These are phyloP conservation scores for Trichophyton mentagrophytes DNA, from an alignment of 2,329 filamentous ascomycete genomes.

Conservation along the genomic window DNA sequence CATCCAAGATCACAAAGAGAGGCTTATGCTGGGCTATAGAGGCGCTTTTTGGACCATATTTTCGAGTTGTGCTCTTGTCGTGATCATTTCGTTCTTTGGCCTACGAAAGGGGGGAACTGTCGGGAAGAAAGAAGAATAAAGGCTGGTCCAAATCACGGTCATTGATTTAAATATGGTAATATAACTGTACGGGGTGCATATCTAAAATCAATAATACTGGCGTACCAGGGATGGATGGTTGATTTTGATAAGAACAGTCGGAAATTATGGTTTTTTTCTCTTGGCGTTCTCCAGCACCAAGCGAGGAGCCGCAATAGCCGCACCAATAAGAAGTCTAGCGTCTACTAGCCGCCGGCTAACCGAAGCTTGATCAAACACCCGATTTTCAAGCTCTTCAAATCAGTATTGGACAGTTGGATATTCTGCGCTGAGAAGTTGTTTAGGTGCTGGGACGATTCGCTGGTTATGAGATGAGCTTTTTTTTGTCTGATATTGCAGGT, in stretches of 20 bases:
- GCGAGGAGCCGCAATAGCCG: not conserved
- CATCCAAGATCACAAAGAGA: not conserved
- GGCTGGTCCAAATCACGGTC: too few relatives aligned
- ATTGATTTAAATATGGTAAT: too few relatives aligned
- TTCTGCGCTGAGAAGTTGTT: not conserved
- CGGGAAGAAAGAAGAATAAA: slow-evolving; percentile 7
- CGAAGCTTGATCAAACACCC: not conserved
- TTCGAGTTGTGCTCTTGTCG: slow-evolving; percentile 7
- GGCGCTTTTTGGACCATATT: slow-evolving; percentile 13
- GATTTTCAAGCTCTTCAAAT: not conserved
- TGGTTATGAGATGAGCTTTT: not conserved
- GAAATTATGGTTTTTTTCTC: too few relatives aligned
- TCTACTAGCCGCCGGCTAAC: not conserved
- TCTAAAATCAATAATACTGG: too few relatives aligned
- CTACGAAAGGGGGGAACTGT: slow-evolving; percentile 9
- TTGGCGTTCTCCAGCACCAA: not conserved
- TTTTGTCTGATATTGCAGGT: not conserved
- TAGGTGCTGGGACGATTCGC: not conserved
- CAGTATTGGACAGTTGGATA: not conserved
- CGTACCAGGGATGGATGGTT: too few relatives aligned
- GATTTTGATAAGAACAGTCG: too few relatives aligned
- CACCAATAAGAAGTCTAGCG: not conserved
- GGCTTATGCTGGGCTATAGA: slow-evolving; percentile 8
- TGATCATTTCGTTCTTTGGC: slow-evolving; percentile 11
- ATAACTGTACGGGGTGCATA: too few relatives aligned